Evolutionary conservation across 352 stramenopile genomes (phyloP), one percentile per base, ranked within the genome.

Genomic region (Phytophthora ohioensis): DNA sequence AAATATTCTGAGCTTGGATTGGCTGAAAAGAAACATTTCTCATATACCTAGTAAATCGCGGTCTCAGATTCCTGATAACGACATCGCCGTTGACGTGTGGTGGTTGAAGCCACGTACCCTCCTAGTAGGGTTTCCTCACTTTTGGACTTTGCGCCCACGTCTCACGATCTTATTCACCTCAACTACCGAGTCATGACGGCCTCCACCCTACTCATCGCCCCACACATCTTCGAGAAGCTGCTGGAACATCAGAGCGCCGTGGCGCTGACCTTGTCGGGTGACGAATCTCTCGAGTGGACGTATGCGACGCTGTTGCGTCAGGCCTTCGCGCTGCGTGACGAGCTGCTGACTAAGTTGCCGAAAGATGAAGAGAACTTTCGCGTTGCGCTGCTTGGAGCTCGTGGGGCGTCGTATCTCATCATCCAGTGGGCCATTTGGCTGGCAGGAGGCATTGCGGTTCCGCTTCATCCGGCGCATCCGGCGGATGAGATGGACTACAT

Each of bases 361-460:
- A 49, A 49, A 6, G 34, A 71, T 2, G 43, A 62, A 2, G 49
- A 71, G 9, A 69, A 82, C 45, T 72, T 72, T 53, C 79, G 79
- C 27, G 58, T 91, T 5, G 79, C 79, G 11, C 65, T 80, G 39
- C 73, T 91, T 13, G 79, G 80, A 46, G 70, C 62, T 39, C 80
- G 80, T 39, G 80, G 71, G 0, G 69, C 80, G 39, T 80, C 80
- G 49, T 94, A 91, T 59, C 57, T 94, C 12, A 64, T 79, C 9
- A 86, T 90, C 30, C 82, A 93, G 55, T 96, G 85, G 85, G 87
- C 79, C 3, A 89, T 91, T 62, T 96, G 88, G 88, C 75, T 91
- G 10, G 78, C 82, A 0, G 88, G 85, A 9, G 82, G 68, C 36
- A 76, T 93, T 42, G 86, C 81, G 0, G 86, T 95, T 45, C 88